These are phyloP conservation scores for Candida pseudoviswanathii DNA, from an alignment of 1,139 yeast species.

Conservation along the genomic window DNA sequence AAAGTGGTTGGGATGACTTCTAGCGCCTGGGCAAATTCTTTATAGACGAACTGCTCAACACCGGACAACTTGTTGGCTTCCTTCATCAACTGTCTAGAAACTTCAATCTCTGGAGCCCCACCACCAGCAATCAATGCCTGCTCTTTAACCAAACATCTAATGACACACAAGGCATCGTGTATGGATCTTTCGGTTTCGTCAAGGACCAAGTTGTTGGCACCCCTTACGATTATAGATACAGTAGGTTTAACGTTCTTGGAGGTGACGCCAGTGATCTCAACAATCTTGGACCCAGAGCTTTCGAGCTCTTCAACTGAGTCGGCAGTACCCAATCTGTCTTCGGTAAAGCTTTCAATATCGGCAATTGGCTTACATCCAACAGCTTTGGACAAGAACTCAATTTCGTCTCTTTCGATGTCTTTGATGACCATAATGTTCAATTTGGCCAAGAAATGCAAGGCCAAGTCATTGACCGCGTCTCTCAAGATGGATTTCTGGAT, in stretches of 20 bases:
- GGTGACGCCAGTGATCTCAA: conserved; percentile 81
- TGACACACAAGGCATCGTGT: conserved; percentile 96
- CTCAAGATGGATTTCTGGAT: conserved; percentile 94
- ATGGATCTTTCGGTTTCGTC: conserved; percentile 97
- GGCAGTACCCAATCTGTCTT: conserved; percentile 89
- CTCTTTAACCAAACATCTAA: conserved; percentile 92
- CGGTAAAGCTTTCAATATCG: conserved; percentile 88
- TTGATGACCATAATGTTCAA: conserved; percentile 91
- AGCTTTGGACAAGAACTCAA: conserved; percentile 89
- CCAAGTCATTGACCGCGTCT: conserved; percentile 96
- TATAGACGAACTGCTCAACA: conserved; percentile 92
- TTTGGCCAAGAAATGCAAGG: conserved; percentile 90
- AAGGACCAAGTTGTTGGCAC: conserved; percentile 85
- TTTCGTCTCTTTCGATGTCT: conserved; percentile 96
- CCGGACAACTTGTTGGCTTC: conserved; percentile 83
- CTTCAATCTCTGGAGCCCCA: conserved; percentile 98
- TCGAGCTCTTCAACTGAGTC: conserved; percentile 92
- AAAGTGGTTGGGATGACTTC: conserved; percentile 96
- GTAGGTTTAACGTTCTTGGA: conserved; percentile 67
- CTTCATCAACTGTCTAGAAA: conserved; percentile 74
- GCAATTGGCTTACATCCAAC: conserved; percentile 96
- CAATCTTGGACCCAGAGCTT: conserved; percentile 89
- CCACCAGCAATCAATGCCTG: conserved; percentile 98
- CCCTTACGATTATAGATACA: conserved; percentile 89
- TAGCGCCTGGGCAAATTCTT: conserved; percentile 92